Evolutionary conservation across 225 moss, liverwort and hornwort species (phyloP).

Genomic region (Polytrichum formosum): DNA sequence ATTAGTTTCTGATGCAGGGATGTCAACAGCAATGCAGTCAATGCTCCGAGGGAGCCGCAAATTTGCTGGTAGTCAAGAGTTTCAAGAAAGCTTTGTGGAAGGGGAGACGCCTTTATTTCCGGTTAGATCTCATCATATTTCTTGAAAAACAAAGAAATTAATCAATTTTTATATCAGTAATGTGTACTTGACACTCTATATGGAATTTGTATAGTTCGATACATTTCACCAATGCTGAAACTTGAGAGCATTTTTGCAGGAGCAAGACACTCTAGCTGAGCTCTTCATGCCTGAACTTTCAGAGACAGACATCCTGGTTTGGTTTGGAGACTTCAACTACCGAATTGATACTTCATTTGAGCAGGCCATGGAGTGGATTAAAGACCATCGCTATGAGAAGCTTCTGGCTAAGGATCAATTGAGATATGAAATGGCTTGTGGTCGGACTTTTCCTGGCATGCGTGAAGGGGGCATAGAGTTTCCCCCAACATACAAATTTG

Average conservation of each 20-base stretch:
- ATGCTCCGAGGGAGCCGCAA: slow-evolving; percentile 50
- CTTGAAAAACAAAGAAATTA: background rate
- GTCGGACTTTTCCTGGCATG: slow-evolving; percentile 87
- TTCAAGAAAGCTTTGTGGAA: slow-evolving; percentile 38
- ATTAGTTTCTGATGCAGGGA: slow-evolving; percentile 22
- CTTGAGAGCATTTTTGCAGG: slow-evolving; percentile 47
- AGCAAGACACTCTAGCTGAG: slow-evolving; percentile 48
- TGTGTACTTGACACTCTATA: background rate
- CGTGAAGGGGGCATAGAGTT: slow-evolving; percentile 85
- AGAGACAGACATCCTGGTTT: slow-evolving; percentile 87
- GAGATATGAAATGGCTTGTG: slow-evolving; percentile 81
- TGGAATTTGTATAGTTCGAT: too few species aligned
- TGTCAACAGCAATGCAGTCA: slow-evolving; percentile 11
- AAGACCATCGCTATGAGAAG: slow-evolving; percentile 47
- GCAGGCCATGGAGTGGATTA: slow-evolving; percentile 57
- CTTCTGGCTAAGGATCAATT: slow-evolving; percentile 82
- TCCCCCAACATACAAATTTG: slow-evolving; percentile 94
- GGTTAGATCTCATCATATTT: slow-evolving; percentile 17
- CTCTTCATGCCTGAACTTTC: slow-evolving; percentile 67
- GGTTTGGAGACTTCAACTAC: slow-evolving; percentile 97
- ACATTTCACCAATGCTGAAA: slow-evolving; percentile 9
- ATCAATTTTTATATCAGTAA: background rate
- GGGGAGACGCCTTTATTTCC: slow-evolving; percentile 29
- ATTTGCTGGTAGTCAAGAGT: slow-evolving; percentile 31
- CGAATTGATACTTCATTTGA: slow-evolving; percentile 83